Percentiles rank a stretch among this genome's conserved stretches.
Evolutionary conservation across 495 filamentous ascomycete species (phyloP).

Genomic region (Melanomma pulvis-pyrius): DNA sequence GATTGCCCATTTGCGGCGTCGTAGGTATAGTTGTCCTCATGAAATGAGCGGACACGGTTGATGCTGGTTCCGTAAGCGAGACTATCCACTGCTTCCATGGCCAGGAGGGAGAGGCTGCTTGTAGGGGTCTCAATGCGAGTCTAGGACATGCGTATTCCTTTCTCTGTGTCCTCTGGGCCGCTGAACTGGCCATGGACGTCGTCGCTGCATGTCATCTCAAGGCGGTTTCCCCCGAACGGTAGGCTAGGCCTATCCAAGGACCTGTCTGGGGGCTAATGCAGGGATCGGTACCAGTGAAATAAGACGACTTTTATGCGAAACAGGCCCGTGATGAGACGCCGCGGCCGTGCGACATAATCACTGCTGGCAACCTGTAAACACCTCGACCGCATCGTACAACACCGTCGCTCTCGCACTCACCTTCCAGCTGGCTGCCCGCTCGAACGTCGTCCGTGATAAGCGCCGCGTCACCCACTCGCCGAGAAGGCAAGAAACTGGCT

Average conservation of each 20-base stretch:
- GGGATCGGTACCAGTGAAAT: neutral
- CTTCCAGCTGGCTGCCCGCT: neutral
- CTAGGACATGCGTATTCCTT: neutral
- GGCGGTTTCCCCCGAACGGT: neutral
- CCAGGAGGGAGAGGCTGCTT: neutral
- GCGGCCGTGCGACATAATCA: neutral
- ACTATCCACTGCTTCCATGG: neutral
- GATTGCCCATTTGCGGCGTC: neutral
- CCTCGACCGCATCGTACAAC: neutral
- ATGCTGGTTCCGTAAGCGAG: neutral
- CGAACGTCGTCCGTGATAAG: neutral
- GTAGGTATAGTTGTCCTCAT: neutral
- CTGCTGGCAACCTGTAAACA: slow-evolving; percentile 3
- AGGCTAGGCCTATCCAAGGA: neutral
- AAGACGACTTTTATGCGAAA: slow-evolving; percentile 12
- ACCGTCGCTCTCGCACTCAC: slow-evolving; percentile 5
- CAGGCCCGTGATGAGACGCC: slow-evolving; percentile 12
- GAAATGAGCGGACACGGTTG: neutral
- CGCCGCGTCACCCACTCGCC: neutral
- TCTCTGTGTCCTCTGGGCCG: neutral
- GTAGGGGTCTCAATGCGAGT: neutral
- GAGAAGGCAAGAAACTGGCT: neutral
- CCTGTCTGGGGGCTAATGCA: neutral
- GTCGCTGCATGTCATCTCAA: neutral
- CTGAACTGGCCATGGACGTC: neutral